Percentiles rank a stretch among this genome's conserved stretches.
phyloP scores from a whole-genome alignment of 2,329 filamentous ascomycete genomes.

The Aspergillus terreus region DNA sequence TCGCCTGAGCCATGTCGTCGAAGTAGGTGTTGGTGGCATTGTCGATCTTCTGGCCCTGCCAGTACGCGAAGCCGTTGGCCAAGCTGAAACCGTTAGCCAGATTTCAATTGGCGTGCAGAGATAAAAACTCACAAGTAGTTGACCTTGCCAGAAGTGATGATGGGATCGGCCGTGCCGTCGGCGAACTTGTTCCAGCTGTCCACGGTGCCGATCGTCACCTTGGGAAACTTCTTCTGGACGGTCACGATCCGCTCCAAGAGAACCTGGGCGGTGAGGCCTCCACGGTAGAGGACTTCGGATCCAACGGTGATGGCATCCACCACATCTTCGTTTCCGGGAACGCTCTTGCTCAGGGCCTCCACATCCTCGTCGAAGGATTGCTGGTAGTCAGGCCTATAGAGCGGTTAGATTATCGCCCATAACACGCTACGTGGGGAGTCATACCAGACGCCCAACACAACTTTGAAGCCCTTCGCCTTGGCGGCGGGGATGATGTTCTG shows the following conservation, averaged over 20 bases:
- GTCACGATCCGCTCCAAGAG: constrained; percentile 61
- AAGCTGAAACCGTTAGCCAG: constrained; percentile 36
- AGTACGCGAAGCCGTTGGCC: constrained; percentile 69
- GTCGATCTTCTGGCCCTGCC: constrained; percentile 60
- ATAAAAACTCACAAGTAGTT: constrained; percentile 50
- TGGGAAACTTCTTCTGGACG: constrained; percentile 54
- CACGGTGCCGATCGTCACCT: constrained; percentile 61
- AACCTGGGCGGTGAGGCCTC: constrained; percentile 59
- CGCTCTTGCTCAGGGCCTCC: constrained; percentile 49
- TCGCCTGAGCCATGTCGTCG: constrained; percentile 63
- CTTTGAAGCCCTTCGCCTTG: constrained; percentile 61
- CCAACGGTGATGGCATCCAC: constrained; percentile 69
- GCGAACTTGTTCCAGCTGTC: constrained; percentile 71
- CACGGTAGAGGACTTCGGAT: constrained; percentile 67
- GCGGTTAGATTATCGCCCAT: neutral
- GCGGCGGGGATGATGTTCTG: constrained; percentile 63
- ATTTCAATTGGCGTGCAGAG: neutral
- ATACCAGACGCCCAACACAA: constrained; percentile 68
- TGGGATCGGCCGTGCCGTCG: constrained; percentile 63
- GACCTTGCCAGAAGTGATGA: constrained; percentile 55
- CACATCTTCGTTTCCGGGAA: constrained; percentile 49
- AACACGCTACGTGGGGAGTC: constrained; percentile 14
- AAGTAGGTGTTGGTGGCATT: constrained; percentile 63
- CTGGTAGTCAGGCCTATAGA: constrained; percentile 57
- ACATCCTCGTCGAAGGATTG: constrained; percentile 60